Conservation (phyloP, 1,284 basidiomycete species). For the Ceratobasidium sp. region DNA sequence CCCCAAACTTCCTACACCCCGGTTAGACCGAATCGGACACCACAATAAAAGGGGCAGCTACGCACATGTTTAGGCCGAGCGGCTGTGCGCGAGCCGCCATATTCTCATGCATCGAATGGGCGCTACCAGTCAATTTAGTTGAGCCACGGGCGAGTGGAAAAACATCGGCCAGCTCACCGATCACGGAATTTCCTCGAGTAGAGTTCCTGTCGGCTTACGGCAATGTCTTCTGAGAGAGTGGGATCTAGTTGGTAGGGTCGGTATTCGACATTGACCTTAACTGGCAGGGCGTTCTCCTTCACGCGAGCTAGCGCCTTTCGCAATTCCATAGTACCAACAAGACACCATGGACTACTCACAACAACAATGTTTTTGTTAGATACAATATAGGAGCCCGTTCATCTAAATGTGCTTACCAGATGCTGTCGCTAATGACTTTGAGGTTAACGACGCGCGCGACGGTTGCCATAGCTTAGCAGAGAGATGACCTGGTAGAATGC, state of each 20-base stretch:
- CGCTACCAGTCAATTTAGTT: constrained; percentile 57
- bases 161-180: constrained; percentile 11
- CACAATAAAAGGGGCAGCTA: constrained; percentile 43
- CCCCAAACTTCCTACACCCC: constrained; percentile 52
- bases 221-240: constrained; percentile 59
- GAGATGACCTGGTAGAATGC: neutral
- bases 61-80: constrained; percentile 75
- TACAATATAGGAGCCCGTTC: neutral
- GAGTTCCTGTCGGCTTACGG: constrained; percentile 61
- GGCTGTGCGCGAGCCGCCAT: constrained; percentile 60
- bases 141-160: neutral
- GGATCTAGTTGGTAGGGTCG: constrained; percentile 75
- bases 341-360: constrained; percentile 69
- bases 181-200: constrained; percentile 67
- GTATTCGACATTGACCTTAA: constrained; percentile 76
- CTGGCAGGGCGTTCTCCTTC: constrained; percentile 67
- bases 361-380: neutral
- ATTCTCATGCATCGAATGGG: constrained; percentile 60
- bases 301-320: constrained; percentile 66
- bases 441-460: constrained; percentile 19
- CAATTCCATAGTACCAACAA: constrained; percentile 77
- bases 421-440: constrained; percentile 36
- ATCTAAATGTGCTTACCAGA: constrained; percentile 7
- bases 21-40: constrained; percentile 6
- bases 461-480: constrained; percentile 8